These are phyloP conservation scores for Taiozyma sp. DNA, from an alignment of 1,139 yeast genomes.

Conservation along the genomic window DNA sequence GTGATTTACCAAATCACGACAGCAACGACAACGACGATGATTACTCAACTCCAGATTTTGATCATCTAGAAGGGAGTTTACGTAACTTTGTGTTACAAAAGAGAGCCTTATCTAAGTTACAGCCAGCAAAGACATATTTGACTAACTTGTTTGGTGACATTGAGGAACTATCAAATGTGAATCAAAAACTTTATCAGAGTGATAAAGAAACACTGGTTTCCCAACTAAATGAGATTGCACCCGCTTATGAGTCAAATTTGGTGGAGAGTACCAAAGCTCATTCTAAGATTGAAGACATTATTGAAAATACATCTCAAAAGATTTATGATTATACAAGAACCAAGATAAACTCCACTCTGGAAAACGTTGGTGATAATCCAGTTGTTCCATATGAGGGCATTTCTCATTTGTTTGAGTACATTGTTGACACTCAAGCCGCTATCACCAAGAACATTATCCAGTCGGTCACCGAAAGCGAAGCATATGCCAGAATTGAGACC, in stretches of 20 bases:
- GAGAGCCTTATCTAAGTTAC: conserved; percentile 79
- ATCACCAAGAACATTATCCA: conserved; percentile 62
- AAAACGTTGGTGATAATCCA: conserved; percentile 53
- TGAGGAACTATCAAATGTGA: conserved; percentile 52
- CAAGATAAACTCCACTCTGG: conserved; percentile 49
- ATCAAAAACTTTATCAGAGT: conserved; percentile 48
- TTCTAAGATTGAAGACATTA: conserved; percentile 55
- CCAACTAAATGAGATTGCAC: conserved; percentile 55
- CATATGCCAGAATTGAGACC: conserved; percentile 60
- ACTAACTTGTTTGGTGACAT: conserved; percentile 67
- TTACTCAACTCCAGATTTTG: conserved; percentile 56
- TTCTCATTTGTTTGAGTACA: conserved; percentile 64
- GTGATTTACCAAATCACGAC: conserved; percentile 7
- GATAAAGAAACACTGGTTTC: conserved; percentile 42
- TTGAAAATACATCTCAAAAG: conserved; percentile 56
- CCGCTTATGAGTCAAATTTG: conserved; percentile 55
- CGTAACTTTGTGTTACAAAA: conserved; percentile 86
- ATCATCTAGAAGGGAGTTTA: conserved; percentile 76
- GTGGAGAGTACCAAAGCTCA: conserved; percentile 49
- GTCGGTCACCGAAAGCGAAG: conserved; percentile 64
- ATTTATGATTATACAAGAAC: conserved; percentile 59
- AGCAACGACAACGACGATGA: conserved; percentile 24
- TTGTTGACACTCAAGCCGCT: conserved; percentile 61
- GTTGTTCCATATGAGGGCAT: conserved; percentile 59
- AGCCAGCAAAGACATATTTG: conserved; percentile 88